Evolutionary conservation across 2,329 filamentous ascomycete species (phyloP).

Genomic region (Penicillium carneum): DNA sequence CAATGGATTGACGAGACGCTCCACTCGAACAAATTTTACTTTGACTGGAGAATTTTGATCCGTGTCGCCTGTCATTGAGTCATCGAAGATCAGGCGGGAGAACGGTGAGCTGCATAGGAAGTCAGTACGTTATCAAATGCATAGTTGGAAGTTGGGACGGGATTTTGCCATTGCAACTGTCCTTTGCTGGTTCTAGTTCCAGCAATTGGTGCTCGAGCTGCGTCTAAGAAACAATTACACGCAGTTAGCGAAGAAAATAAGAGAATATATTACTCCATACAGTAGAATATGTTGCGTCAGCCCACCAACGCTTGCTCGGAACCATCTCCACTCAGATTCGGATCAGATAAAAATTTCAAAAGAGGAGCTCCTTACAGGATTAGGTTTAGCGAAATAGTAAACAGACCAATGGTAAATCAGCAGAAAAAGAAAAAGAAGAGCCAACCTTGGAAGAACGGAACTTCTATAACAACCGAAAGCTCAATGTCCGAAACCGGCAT

Average conservation of each 20-base stretch:
- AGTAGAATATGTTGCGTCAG: conserved; percentile 24
- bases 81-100: conserved; percentile 13
- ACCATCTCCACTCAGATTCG: conserved; percentile 19
- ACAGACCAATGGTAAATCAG: conserved; percentile 14
- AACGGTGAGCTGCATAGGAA: conserved; percentile 6
- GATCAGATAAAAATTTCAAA: conserved; percentile 33
- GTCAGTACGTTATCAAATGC: background rate
- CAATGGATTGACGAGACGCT: conserved; percentile 26
- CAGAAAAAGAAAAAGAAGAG: conserved; percentile 16
- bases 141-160: background rate
- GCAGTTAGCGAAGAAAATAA: conserved; percentile 10
- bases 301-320: conserved; percentile 29
- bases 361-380: conserved; percentile 3
- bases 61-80: conserved; percentile 6
- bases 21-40: conserved; percentile 18
- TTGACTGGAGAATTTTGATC: conserved; percentile 8
- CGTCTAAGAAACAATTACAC: background rate
- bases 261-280: background rate
- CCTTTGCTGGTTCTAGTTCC: background rate
- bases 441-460: background rate
- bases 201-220: background rate
- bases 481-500: conserved; percentile 37
- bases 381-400: background rate
- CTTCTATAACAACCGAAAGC: conserved; percentile 20
- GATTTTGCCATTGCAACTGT: background rate